Evolutionary conservation across 805 yeast genomes (phyloP), one percentile per base, ranked within the genome.

Genomic region (Torulaspora delbrueckii): DNA sequence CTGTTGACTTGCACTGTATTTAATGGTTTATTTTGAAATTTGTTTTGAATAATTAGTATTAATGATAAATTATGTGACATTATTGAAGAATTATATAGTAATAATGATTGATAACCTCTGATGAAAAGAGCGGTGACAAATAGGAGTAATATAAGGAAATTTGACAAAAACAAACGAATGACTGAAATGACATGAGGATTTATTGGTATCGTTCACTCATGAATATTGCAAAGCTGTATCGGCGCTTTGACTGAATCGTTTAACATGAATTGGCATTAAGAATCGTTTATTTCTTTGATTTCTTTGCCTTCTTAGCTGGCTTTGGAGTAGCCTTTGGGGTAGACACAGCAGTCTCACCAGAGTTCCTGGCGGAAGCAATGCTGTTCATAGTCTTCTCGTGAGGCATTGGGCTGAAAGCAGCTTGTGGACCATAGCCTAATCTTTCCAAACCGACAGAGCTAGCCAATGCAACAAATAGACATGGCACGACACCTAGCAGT

Each of bases 281-380:
- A 26, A 26, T 26, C 30, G 30, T n/a, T 9, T 26, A 26, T 10
- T 26, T 26, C 30, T 26, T 26, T 2, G 30, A 45, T 32, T 53
- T 51, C 51, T 50, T 52, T 9, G 47, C 37, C 40, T 52, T 55
- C 53, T 53, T 53, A 6, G 52, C 54, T 45, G 54, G 54, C 45
- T 40, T 37, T 33, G 45, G 37, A 23, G 39, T 38, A 22, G 45
- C 43, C 28, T 45, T 43, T 46, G 50, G 50, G 5, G 46, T 41
- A n/a, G 53, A 53, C 18, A 55, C 59, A 18, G 57, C 58, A 49
- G 76, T 71, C 50, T 72, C 76, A 48, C 75, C 75, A 46, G 73
- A 67, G 48, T 65, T 69, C 67, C 76, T 69, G 50, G 74, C 71
- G 24, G 70, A 53, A 13, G 52, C 46, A 35, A 57, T 52, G 40